Base-by-base conservation (phyloP, 345 rosid genomes). In the Brassica juncea region DNA sequence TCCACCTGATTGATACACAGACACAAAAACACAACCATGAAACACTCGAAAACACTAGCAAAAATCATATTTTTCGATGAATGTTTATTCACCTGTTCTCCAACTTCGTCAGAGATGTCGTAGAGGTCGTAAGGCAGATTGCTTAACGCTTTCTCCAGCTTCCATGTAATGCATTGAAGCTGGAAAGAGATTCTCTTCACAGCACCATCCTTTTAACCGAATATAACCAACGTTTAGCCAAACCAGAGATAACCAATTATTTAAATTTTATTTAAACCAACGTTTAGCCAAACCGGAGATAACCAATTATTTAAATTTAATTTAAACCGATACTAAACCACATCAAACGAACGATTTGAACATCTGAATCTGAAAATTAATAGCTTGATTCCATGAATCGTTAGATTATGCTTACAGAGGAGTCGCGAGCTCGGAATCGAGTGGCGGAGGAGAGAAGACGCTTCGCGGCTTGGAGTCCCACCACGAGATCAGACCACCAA, bases 101-200 rank as follows among this genome's bases (percentile, higher is more conserved):
- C 85, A 54, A 95, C 97, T 84, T 95, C 97, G 77, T 91, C 97
- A 6, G 98, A 93, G 85, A 95, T 90, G 74, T 90, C 87, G 66
- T 89, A 88, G 21, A 80, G 86, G 80, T 89, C 84, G 35, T 87
- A 91, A 4, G 99, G 97, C 21, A 93, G 52, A 31, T 77, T 83
- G 73, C 85, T 86, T 82, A 93, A 90, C 23, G 93, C 94, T 80
- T 88, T 91, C 86, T 90, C 97, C 80, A 93, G 85, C 82, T 90
- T 90, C 90, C 91, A 84, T 1, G 97, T 88, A 81, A 95, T 90
- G 42, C 90, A 88, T 52, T 89, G 97, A 63, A 95, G 88, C 75
- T 90, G 98, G 75, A 86, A 88, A 5, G 90, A 79, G 68, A 95
- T 88, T 76, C 86, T 93, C 90, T 89, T 84, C 3, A 86, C 87